A percentile compares a stretch with the other conserved stretches of the same genome.
Conservation (phyloP, 495 filamentous ascomycete species). For the Podospora fimiseda region DNA sequence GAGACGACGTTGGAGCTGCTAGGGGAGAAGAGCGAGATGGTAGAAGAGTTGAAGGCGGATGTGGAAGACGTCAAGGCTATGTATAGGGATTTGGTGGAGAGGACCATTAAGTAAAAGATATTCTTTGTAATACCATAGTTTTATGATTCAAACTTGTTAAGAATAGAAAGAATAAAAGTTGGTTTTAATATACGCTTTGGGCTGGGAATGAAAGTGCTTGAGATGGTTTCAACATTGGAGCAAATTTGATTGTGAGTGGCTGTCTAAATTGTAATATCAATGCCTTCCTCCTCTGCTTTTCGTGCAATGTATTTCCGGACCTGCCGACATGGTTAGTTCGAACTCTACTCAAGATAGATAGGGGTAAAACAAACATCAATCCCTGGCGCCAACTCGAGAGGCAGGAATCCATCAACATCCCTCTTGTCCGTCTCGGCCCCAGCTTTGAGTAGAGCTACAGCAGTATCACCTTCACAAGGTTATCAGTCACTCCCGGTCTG, state of each 20-base stretch:
- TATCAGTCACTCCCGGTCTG: too few relatives aligned
- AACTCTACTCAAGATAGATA: not conserved
- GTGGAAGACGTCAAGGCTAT: conserved; percentile 90
- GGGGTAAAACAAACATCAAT: conserved; percentile 32
- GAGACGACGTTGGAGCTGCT: conserved; percentile 89
- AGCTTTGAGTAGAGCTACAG: conserved; percentile 70
- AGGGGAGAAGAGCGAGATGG: conserved; percentile 92
- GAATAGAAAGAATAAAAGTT: not conserved
- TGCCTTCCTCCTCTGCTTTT: conserved; percentile 77
- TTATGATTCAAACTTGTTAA: not conserved
- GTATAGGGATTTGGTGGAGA: conserved; percentile 86
- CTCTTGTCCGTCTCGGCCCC: conserved; percentile 79
- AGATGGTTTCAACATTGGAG: too few relatives aligned
- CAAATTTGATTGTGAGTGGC: not conserved
- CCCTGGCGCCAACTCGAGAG: conserved; percentile 83
- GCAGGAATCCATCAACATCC: conserved; percentile 62
- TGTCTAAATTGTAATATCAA: conserved; percentile 50
- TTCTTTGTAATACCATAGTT: not conserved
- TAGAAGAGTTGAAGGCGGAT: conserved; percentile 84
- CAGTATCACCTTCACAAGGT: conserved; percentile 79
- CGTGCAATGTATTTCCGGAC: conserved; percentile 71
- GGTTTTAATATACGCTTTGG: too few relatives aligned
- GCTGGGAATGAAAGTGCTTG: not conserved
- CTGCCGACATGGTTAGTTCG: conserved; percentile 30
- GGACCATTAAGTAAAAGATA: conserved; percentile 51